Base-by-base conservation (phyloP, 176 grass and related monocot genomes). In the Eragrostis nindensis region DNA sequence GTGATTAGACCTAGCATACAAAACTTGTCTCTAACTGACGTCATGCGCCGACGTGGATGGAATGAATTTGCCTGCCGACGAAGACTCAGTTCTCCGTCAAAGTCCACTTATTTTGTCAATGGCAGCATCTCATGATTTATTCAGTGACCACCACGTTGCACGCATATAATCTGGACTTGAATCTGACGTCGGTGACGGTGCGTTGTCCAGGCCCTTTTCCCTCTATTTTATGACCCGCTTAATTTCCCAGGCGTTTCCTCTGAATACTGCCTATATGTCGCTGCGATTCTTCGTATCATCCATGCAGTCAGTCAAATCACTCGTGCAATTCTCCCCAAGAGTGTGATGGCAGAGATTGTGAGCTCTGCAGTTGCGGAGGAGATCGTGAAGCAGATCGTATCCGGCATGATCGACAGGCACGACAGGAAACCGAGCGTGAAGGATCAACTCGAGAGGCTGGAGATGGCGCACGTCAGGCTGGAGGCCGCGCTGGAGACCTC, bases 391-490 rank as follows among this genome's bases (percentile, higher is more conserved):
- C 42, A 72, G 25, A 39, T 62, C 27, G 8, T 82, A 7, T 72
- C 68, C 19, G 16, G 53, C 8, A 8, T 73, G 8, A n/a, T 73
- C 21, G 27, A 49, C 27, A 71, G 19, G 19, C 44, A 26, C 8
- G 41, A 21, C 11, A 15, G 8, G 2, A 48, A 62, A 72, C 60
- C 79, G 21, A 13, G 10, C 6, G 19, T 1, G 32, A 36, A 46
- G 39, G 60, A 65, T 17, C 14, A 9, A 32, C 3, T 79, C 11
- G 76, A 67, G 29, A 49, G 76, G 3, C 19, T 79, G 46, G 76
- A 79, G 76, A 78, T 59, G 72, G 72, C 52, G 12, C 72, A 57
- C 72, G 41, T 74, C 52, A 74, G 57, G 72, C 49, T 74, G 10
- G 52, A 74, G 21, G 72, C 36, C 12, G 52, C 11, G 7, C 52